Base-by-base conservation (phyloP, 2,329 filamentous ascomycete genomes). In the Periconia sp. region DNA sequence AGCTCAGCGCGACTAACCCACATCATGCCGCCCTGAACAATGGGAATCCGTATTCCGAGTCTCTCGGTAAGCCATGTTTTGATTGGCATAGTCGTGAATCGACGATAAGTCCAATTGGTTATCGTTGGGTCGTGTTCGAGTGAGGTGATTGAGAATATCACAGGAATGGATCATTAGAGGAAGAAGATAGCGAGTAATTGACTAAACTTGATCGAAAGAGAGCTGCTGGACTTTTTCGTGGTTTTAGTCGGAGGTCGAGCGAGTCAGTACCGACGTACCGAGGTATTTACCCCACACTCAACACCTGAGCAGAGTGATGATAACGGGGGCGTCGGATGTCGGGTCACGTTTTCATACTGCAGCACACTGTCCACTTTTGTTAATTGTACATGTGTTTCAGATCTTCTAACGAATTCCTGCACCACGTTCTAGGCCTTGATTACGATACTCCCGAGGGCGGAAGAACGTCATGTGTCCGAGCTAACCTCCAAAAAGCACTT, bases 1-100 rank as follows among this genome's bases (percentile, higher is more conserved):
- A 80, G 70, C 54, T 79, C 77, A 30, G 77, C 77, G 42, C 76
- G 78, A 52, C 77, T 77, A 36, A 80, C 77, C 77, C 77, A 80
- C 75, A 79, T 77, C 77, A 80, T 79, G 28, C 57, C 59, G 36
- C 59, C 59, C 46, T 63, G 59, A 6, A 63, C 59, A 9, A 63
- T 33, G 15, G 59, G 59, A 15, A 60, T 37, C 7, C 52, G 54
- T 24, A 61, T 52, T 12, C 56, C 56, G 9, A 61, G 41, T 3
- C 40, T 56, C 19, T 58, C 52, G 7, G 56, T 63, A 25, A 63
- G 52, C 57, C 57, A 61, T 41, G 59, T 63, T 31, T 61, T 58
- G 51, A 63, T 53, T n/a, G 54, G 50, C 59, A 61, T 61, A 22
- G 31, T 50, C 41, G 31, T 25, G 34, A 6, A n/a, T 17, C 9